Evolutionary conservation across 768 basidiomycete species (phyloP).

Genomic region (Trametes gibbosa): DNA sequence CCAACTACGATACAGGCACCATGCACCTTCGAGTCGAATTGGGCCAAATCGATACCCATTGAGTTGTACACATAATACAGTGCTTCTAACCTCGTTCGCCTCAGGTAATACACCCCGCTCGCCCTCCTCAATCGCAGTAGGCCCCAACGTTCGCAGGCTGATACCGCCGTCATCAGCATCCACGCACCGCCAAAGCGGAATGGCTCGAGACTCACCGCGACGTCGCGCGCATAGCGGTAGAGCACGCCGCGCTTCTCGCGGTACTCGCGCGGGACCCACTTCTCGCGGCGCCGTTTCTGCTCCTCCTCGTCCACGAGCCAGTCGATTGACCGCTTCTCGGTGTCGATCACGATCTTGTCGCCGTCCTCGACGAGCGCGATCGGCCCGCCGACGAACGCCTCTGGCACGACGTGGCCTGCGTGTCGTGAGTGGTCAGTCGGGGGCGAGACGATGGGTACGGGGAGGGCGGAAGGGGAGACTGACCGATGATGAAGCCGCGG

Average conservation of each 20-base stretch:
- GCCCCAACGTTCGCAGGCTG: slow-evolving; percentile 83
- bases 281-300: slow-evolving; percentile 53
- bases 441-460: not conserved
- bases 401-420: slow-evolving; percentile 58
- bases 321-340: slow-evolving; percentile 59
- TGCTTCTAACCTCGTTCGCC: not conserved
- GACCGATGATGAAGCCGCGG: slow-evolving; percentile 60
- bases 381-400: slow-evolving; percentile 78
- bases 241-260: slow-evolving; percentile 75
- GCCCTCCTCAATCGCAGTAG: slow-evolving; percentile 63
- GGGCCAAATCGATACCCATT: not conserved
- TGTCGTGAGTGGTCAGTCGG: not conserved
- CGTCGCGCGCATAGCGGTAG: slow-evolving; percentile 80
- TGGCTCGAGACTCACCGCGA: slow-evolving; percentile 59
- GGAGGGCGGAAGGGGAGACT: not conserved
- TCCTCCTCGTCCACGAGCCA: slow-evolving; percentile 74
- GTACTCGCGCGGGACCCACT: slow-evolving; percentile 65
- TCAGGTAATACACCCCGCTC: not conserved
- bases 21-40: not conserved
- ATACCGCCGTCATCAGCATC: not conserved
- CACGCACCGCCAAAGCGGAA: not conserved
- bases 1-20: too few relatives aligned
- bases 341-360: slow-evolving; percentile 73
- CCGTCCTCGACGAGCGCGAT: slow-evolving; percentile 87
- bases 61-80: slow-evolving; percentile 12